These are phyloP conservation scores for Lipomyces yamanashiensis DNA, from an alignment of 805 yeast genomes.

Conservation along the genomic window DNA sequence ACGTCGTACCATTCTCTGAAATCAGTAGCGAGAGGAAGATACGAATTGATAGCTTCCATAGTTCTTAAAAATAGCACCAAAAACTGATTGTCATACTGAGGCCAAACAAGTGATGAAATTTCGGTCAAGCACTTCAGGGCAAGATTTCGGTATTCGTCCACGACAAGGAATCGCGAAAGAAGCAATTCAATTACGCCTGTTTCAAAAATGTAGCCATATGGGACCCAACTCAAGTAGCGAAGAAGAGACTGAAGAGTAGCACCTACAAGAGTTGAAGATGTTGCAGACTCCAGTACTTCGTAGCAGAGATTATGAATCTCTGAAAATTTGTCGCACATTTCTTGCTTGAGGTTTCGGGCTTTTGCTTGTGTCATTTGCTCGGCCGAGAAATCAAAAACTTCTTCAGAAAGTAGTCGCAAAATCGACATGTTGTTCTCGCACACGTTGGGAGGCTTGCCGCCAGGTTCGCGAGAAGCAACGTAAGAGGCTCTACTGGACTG, in stretches of 20 bases:
- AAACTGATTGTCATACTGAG: slow-evolving; percentile 60
- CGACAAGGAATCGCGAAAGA: slow-evolving; percentile 74
- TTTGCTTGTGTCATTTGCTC: slow-evolving; percentile 97
- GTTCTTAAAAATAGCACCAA: slow-evolving; percentile 71
- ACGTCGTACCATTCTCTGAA: slow-evolving; percentile 70
- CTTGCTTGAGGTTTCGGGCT: slow-evolving; percentile 76
- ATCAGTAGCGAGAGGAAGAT: slow-evolving; percentile 68
- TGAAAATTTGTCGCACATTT: slow-evolving; percentile 87
- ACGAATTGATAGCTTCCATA: slow-evolving; percentile 66
- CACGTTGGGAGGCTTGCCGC: slow-evolving; percentile 56
- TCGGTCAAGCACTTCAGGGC: slow-evolving; percentile 93
- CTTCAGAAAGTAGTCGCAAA: slow-evolving; percentile 86
- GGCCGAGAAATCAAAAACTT: slow-evolving; percentile 92
- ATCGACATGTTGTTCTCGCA: slow-evolving; percentile 98
- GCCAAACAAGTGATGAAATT: slow-evolving; percentile 67
- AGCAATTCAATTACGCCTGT: slow-evolving; percentile 76
- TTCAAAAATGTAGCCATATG: slow-evolving; percentile 85
- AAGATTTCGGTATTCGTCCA: slow-evolving; percentile 78
- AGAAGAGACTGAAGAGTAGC: slow-evolving; percentile 83
- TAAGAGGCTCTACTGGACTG: slow-evolving; percentile 79
- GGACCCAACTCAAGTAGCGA: slow-evolving; percentile 94
- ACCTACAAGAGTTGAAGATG: slow-evolving; percentile 78
- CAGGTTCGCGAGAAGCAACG: slow-evolving; percentile 26
- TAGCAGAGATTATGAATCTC: slow-evolving; percentile 91
- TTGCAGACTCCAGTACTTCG: slow-evolving; percentile 88